These are phyloP conservation scores for Boletus hoseneyae DNA, from an alignment of 1,284 basidiomycete species.

Conservation along the genomic window DNA sequence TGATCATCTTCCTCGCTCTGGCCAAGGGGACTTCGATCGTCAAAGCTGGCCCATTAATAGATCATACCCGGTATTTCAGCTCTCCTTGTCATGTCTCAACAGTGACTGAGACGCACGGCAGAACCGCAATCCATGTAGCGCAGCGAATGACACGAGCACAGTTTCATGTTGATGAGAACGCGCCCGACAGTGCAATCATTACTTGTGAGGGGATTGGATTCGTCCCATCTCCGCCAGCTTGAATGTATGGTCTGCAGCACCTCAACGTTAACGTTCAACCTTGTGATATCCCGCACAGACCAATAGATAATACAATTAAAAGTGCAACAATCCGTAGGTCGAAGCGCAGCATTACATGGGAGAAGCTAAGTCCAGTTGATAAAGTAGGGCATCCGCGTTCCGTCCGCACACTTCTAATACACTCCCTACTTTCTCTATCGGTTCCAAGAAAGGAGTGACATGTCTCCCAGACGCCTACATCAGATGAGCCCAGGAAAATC, in stretches of 20 bases:
- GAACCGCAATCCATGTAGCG: conserved; percentile 71
- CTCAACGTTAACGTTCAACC: neutral
- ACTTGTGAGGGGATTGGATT: conserved; percentile 59
- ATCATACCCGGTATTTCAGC: conserved; percentile 58
- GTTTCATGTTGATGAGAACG: conserved; percentile 48
- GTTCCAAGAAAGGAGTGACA: conserved; percentile 87
- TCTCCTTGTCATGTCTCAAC: neutral
- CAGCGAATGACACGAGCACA: conserved; percentile 61
- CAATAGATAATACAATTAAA: conserved; percentile 26
- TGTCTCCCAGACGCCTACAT: conserved; percentile 72
- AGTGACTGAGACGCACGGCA: conserved; percentile 26
- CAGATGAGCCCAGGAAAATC: neutral
- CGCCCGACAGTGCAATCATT: conserved; percentile 39
- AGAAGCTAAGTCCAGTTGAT: conserved; percentile 16
- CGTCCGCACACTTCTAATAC: conserved; percentile 1
- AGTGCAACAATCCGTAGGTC: conserved; percentile 11
- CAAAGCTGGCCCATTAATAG: conserved; percentile 50
- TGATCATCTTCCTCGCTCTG: conserved; percentile 70
- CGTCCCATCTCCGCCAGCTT: conserved; percentile 14
- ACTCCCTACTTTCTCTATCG: conserved; percentile 36
- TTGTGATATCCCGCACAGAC: neutral
- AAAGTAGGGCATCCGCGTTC: conserved; percentile 13
- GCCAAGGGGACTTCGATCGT: conserved; percentile 60
- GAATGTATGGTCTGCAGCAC: neutral
- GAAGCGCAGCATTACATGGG: conserved; percentile 26